Conservation (phyloP, 352 stramenopile genomes). For the Phytopythium kandeliae region DNA sequence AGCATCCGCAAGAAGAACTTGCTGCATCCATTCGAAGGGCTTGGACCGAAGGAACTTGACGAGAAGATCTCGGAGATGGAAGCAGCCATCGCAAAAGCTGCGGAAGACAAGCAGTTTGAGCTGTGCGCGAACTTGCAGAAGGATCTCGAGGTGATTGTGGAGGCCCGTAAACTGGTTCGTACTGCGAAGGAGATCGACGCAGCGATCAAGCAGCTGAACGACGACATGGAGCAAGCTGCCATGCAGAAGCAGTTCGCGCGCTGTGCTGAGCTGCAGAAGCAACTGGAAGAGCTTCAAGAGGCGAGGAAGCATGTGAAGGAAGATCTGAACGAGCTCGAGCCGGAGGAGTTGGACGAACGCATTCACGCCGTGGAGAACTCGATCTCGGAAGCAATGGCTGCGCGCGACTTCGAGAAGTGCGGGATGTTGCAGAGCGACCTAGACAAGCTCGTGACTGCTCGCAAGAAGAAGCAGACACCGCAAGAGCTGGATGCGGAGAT, state of each 20-base stretch:
- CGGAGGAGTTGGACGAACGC: constrained; percentile 74
- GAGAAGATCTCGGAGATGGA: constrained; percentile 71
- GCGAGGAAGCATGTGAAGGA: constrained; percentile 73
- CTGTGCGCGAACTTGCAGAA: constrained; percentile 78
- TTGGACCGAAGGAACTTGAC: constrained; percentile 79
- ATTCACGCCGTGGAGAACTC: constrained; percentile 59
- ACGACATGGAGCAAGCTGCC: constrained; percentile 72
- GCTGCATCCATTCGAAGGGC: constrained; percentile 66
- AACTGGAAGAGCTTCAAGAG: constrained; percentile 74
- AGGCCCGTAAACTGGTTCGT: constrained; percentile 79
- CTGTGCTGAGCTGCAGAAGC: constrained; percentile 77
- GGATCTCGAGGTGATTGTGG: constrained; percentile 74
- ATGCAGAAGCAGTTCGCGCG: constrained; percentile 75
- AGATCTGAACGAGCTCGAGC: constrained; percentile 82
- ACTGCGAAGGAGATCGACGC: constrained; percentile 83
- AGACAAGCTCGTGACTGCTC: constrained; percentile 55
- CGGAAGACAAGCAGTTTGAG: constrained; percentile 82
- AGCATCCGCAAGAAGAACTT: constrained; percentile 71
- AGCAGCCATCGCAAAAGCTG: constrained; percentile 69
- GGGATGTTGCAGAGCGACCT: constrained; percentile 62
- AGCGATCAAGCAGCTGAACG: constrained; percentile 70
- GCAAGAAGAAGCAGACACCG: constrained; percentile 85
- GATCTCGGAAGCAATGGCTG: constrained; percentile 73
- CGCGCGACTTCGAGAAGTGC: constrained; percentile 78
- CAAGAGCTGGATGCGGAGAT: constrained; percentile 82